Evolutionary conservation across 352 stramenopile species (phyloP), one percentile per base, ranked within the genome.

Genomic region (Phytophthora palmivora): DNA sequence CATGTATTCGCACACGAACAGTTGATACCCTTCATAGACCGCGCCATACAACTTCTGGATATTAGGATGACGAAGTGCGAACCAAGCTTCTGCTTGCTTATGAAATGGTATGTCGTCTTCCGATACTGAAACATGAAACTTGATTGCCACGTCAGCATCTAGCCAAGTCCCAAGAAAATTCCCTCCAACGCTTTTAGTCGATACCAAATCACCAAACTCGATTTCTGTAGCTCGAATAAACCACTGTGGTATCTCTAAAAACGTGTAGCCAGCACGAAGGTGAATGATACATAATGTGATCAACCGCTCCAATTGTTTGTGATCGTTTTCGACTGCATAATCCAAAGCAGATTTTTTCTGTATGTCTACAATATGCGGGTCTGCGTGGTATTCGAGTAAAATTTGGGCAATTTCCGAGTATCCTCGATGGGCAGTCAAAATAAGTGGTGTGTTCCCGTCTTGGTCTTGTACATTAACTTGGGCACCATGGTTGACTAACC

Each of bases 1-100:
- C 51, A 58, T 34, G 51, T 34, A 12, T 18, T 57, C 49, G 12
- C 49, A 57, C 6, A 57, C 49, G 14, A 58, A 58, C 10, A 58
- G 16, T 4, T 28, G 4, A 34, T 53, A 51, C 6, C 38, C 12
- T 50, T 58, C 38, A 10, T 12, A 21, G 5, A 58, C 51, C 14
- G 18, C 51, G 5, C 51, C 51, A n/a, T 58, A 58, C 0, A 58
- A 19, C 28, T 58, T 58, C 41, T 49, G 51, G 24, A 58, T 24
- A 28, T 58, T 58, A 8, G 37, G 51, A 14, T 58, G 51, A 2
- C 51, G 51, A 22, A 58, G 11, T 9, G 26, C 51, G 42, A 50
- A 50, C 51, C 51, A 58, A 12, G 18, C 16, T 5, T 32, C 2
- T 2, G 16, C 50, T 42, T 43, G 38, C 9, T 41, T 18, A 24